Evolutionary conservation across 129 eudicot species (phyloP), one percentile per base, ranked within the genome.

Genomic region (Silybum marianum): DNA sequence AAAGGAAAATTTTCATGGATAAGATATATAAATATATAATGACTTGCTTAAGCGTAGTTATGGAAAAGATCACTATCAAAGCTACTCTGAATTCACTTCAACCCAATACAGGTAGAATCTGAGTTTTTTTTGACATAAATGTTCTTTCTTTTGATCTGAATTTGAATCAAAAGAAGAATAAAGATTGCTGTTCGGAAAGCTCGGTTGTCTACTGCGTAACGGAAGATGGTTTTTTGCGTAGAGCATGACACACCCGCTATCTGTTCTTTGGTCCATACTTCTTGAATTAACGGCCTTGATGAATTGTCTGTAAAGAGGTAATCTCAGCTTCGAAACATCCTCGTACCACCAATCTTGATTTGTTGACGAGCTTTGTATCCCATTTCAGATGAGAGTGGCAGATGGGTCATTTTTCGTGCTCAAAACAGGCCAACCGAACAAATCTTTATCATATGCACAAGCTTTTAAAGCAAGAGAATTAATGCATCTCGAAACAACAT

Each of bases 271-370:
- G 34, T 80, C 80, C 90, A 86, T 84, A 22, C 94, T 88, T 80
- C 75, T 84, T 36, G 88, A 71, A 66, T 84, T 82, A 76, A 85
- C 79, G 0, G 88, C 90, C 78, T 78, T 69, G 73, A 93, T 88
- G 39, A 93, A 65, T 81, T 85, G 69, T 80, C 87, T 90, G 78
- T 89, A 93, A 7, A 90, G 75, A 30, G 92, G 89, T 22, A 89
- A 81, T 16, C 75, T 81, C 58, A 93, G 88, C 40, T 72, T 74
- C 3, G 93, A 89, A 63, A 89, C 90, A 81, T 87, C 96, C 16
- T 89, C 96, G 19, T 87, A 88, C 97, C 97, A 93, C 97, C 97
- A 93, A 87, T 89, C 97, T 63, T 82, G 88, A n/a, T 79, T 70
- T 48, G 79, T 28, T 22, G 89, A 74, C 24, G 78, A 40, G 23